Conservation (phyloP, 202 grass and related monocot genomes). For the Dendrocalamus latiflorus region DNA sequence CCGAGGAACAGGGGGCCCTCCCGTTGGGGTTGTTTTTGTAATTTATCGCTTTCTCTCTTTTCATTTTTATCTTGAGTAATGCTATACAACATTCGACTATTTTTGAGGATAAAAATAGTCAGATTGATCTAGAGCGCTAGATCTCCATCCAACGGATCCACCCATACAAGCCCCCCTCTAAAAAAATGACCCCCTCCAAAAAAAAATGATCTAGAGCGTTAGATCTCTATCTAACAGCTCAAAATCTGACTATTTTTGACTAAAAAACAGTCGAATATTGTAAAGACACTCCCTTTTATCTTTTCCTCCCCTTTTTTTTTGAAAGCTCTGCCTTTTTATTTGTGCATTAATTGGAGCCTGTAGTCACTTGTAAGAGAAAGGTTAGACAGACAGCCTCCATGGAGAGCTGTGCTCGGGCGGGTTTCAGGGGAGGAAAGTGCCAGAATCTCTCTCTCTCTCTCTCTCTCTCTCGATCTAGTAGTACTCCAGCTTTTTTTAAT, state of each 20-base stretch:
- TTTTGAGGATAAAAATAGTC: no score
- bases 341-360: not conserved
- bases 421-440: conserved; percentile 13
- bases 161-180: no score
- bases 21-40: conserved; percentile 31
- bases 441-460: not conserved
- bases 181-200: no score
- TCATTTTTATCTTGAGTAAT: no score
- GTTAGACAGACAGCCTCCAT: conserved; percentile 12
- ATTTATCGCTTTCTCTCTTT: conserved; percentile 39
- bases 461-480: not conserved
- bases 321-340: conserved; percentile 25
- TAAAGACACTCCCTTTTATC: no score
- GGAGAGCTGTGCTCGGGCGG: conserved; percentile 18
- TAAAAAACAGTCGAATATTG: no score
- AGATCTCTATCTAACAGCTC: no score
- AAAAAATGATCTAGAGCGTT: no score
- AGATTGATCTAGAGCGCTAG: no score
- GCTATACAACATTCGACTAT: no score
- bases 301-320: not conserved
- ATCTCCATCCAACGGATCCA: no score
- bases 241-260: no score
- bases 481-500: not conserved
- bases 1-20: conserved; percentile 21
- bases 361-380: not conserved